Base-by-base conservation (phyloP, 495 filamentous ascomycete genomes). In the Lasiosphaeria miniovina region DNA sequence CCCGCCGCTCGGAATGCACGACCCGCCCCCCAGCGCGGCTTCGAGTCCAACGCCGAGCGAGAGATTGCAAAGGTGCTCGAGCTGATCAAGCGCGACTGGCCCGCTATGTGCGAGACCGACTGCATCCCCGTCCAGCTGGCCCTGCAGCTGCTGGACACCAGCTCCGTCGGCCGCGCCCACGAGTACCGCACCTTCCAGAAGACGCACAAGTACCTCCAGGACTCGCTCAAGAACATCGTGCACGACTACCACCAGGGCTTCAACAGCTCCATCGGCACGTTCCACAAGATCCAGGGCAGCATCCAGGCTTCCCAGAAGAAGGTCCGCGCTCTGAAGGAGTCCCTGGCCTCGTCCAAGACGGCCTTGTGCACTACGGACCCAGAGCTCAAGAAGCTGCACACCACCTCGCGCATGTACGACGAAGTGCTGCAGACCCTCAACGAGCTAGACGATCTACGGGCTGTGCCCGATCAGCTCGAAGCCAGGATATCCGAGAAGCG, bases 171-270 rank as follows among this genome's bases (percentile, higher is more conserved):
- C 35, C 86, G 91, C 58, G 93, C 93, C 40, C 84, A 90, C 68
- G 89, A 93, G 62, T 91, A 96, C 70, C 83, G 83, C 52, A 83
- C 89, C 51, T 98, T 98, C 70, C 80, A 90, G 65, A 79, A 86
- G 46, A 90, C 90, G 54, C 90, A 96, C 69, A 76, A 84, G 63
- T 85, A 91, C 65, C 84, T 99, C 24, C 94, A 99, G 69, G 86
- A 85, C 66, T 92, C 95, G 3, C 77, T 99, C 59, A 96, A 96
- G 73, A 85, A 88, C 50, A 96, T 99, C 69, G 94, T 99, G 52
- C 96, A 99, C 73, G 93, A 98, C 75, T 93, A 99, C 69, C 93
- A 98, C 65, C 94, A 99, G 73, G 94, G 92, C 36, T 99, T 99
- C 80, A 99, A 97, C 71, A 97, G 91, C 74, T 96, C 92, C 45